Percentiles rank a stretch among this genome's conserved stretches.
Evolutionary conservation across 225 moss, liverwort and hornwort genomes (phyloP).

Genomic region (Anthoceros angustus): DNA sequence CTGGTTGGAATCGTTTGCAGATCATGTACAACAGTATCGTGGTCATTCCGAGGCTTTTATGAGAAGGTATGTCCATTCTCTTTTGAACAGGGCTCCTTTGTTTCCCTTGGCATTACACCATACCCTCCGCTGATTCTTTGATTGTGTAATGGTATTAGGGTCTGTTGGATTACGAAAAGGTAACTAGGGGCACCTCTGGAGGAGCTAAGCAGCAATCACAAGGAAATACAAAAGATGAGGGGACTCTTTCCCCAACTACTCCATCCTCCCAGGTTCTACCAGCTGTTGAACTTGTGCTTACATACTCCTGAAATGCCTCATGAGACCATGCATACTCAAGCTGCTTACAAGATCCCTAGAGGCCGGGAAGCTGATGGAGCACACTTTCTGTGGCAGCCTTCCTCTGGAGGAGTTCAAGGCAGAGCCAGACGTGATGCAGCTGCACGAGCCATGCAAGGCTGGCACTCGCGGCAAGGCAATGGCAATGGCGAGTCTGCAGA

Average conservation of each 20-base stretch:
- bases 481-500: slow-evolving; percentile 79
- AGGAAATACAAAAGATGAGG: slow-evolving; percentile 28
- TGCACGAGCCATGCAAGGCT: slow-evolving; percentile 97
- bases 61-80: slow-evolving; percentile 53
- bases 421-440: slow-evolving; percentile 93
- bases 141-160: slow-evolving; percentile 30
- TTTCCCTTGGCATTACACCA: not conserved
- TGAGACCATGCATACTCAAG: not conserved
- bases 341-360: too few relatives aligned
- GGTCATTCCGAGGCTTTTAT: slow-evolving; percentile 96
- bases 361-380: not conserved
- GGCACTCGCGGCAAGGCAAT: slow-evolving; percentile 65
- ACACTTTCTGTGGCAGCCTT: slow-evolving; percentile 23
- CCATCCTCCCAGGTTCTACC: slow-evolving; percentile 59
- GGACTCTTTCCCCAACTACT: slow-evolving; percentile 62
- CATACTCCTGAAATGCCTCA: not conserved
- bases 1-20: slow-evolving; percentile 26
- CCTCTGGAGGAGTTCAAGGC: slow-evolving; percentile 50
- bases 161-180: slow-evolving; percentile 77
- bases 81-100: not conserved
- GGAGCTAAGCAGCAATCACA: slow-evolving; percentile 26
- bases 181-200: slow-evolving; percentile 46
- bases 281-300: not conserved
- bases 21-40: slow-evolving; percentile 94
- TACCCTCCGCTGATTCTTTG: not conserved